These are phyloP conservation scores for Amanita subjunquillea DNA, from an alignment of 768 basidiomycete species.

Conservation along the genomic window DNA sequence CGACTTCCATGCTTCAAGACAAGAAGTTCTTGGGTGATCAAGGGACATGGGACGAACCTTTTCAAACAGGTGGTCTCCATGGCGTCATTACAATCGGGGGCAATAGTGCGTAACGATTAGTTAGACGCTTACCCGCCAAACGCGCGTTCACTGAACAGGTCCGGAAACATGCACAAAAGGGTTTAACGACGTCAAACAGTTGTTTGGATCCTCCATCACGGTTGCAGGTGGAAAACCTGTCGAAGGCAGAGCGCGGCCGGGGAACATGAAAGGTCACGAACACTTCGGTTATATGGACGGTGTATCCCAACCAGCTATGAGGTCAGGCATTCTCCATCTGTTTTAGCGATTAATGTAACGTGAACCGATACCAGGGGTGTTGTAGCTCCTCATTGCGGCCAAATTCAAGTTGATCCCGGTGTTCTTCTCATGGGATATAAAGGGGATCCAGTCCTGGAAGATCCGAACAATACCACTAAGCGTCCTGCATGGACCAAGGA, in stretches of 20 bases:
- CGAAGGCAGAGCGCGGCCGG: too few relatives aligned
- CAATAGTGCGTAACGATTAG: too few relatives aligned
- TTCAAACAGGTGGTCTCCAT: background rate
- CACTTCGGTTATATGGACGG: background rate
- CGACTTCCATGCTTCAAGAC: background rate
- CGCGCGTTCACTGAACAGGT: too few relatives aligned
- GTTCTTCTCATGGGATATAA: background rate
- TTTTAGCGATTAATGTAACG: too few relatives aligned
- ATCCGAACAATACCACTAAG: background rate
- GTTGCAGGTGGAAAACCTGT: too few relatives aligned
- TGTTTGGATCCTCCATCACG: too few relatives aligned
- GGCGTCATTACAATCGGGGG: background rate
- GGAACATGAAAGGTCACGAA: background rate
- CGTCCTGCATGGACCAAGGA: conserved; percentile 23
- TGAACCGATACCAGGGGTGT: background rate
- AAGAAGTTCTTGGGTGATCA: background rate
- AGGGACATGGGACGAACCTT: background rate
- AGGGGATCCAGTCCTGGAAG: background rate
- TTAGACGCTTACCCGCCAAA: too few relatives aligned
- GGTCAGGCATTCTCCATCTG: background rate
- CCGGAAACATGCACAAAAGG: too few relatives aligned
- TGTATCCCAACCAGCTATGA: background rate
- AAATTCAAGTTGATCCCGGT: background rate
- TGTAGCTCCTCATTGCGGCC: background rate
- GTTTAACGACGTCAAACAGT: too few relatives aligned